phyloP scores from a whole-genome alignment of 1,284 basidiomycete species.

The Ustilago trichophora region DNA sequence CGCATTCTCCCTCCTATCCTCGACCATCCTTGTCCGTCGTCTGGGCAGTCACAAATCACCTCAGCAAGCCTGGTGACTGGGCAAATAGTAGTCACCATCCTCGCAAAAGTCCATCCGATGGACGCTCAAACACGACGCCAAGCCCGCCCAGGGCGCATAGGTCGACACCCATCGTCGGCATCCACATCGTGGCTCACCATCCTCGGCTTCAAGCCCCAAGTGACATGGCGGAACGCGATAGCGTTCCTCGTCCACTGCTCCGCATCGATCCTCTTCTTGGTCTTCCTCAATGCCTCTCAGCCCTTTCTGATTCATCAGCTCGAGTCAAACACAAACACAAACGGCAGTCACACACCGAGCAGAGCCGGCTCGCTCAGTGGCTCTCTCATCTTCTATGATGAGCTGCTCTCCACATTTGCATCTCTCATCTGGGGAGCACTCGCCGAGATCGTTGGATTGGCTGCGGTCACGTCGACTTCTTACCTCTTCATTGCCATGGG shows the following conservation, averaged over 20 bases:
- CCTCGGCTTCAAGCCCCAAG: conserved; percentile 33
- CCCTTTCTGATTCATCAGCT: conserved; percentile 57
- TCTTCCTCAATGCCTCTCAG: conserved; percentile 53
- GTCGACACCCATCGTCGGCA: background rate
- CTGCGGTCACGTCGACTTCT: conserved; percentile 34
- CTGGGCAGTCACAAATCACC: background rate
- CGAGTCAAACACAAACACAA: conserved; percentile 4
- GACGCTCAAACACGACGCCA: background rate
- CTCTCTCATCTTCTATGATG: conserved; percentile 54
- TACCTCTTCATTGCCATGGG: conserved; percentile 47
- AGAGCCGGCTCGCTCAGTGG: conserved; percentile 52
- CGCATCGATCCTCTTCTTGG: conserved; percentile 52
- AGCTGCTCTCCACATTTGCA: conserved; percentile 45
- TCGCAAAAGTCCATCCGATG: conserved; percentile 10
- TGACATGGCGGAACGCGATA: conserved; percentile 36
- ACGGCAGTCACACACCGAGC: conserved; percentile 1
- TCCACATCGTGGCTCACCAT: conserved; percentile 12
- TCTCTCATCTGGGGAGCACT: conserved; percentile 52
- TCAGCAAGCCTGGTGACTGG: background rate
- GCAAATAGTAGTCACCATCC: no score
- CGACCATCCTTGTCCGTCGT: no score
- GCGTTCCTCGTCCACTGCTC: conserved; percentile 49
- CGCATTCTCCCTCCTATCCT: no score
- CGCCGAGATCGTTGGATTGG: conserved; percentile 41
- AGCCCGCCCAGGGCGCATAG: background rate